phyloP scores from a whole-genome alignment of 2,329 filamentous ascomycete species.

The Blumeria graminis region DNA sequence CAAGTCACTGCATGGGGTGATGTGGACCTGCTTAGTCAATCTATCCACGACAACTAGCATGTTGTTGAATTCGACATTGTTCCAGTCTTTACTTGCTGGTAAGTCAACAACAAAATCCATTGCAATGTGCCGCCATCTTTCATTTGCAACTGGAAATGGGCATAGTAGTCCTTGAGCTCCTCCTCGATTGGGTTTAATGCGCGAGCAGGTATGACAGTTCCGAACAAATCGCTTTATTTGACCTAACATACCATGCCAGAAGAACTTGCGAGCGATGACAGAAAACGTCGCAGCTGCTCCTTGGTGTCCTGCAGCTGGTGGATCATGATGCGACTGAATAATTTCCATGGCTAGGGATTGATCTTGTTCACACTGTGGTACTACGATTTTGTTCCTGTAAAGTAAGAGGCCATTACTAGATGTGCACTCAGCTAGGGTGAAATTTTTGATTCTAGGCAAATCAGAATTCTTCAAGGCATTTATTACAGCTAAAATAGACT shows the following conservation, averaged over 20 bases:
- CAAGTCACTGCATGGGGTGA: neutral
- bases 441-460: neutral
- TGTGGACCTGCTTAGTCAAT: neutral
- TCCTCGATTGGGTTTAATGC: neutral
- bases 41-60: neutral
- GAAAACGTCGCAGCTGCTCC: neutral
- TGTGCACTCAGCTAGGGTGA: neutral
- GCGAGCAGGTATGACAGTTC: neutral
- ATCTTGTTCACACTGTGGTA: neutral
- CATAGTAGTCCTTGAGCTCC: neutral
- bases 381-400: neutral
- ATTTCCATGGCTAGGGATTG: neutral
- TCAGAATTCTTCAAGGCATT: neutral
- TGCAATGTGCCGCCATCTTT: neutral
- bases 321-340: neutral
- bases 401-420: neutral
- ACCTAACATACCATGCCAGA: neutral
- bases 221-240: neutral
- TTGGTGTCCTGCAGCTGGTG: neutral
- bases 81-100: neutral
- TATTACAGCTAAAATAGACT: neutral
- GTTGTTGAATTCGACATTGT: neutral
- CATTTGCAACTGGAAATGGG: neutral
- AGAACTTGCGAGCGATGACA: neutral
- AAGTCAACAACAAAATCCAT: neutral